Evolutionary conservation across 176 grass and related monocot species (phyloP), one percentile per base, ranked within the genome.

Genomic region (Hsuehochloa calcarea): DNA sequence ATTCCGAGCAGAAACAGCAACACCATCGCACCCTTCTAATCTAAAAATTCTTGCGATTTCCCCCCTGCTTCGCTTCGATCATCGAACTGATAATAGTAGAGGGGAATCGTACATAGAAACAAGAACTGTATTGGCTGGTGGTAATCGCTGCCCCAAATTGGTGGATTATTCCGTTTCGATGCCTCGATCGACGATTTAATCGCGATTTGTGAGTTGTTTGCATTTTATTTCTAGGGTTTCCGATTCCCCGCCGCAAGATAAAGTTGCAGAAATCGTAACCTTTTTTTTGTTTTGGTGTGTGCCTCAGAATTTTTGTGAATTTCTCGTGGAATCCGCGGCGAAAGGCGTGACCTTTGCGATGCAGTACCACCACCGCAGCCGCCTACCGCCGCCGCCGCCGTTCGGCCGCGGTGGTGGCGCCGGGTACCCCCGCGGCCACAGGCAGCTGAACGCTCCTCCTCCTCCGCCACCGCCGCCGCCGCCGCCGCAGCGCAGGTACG

Each of bases 301-400:
- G 20, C 88, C 83, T 34, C 77, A 81, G 81, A 89, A 70, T 86
- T 82, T 68, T 44, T 83, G 72, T 41, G 65, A 85, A 63, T 81
- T 90, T 29, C 27, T 82, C 55, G 65, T 82, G 44, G 88, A 86
- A 65, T 90, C 78, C 52, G 56, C 45, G 41, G 69, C 51, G 63
- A 50, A 70, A 85, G 52, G 82, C 37, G 78, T 77, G 68, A 31
- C 60, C 52, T 31, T 63, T 66, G 63, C 77, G 84, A 90, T 90
- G 88, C 88, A 90, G 84, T 82, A 82, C 72, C 74, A 90, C 72
- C 72, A 82, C 78, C 88, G 83, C 16, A 77, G 72, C 78, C 71
- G 84, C 46, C 65, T 46, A 23, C 74, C 74, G 34, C 74, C 74
- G 52, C 77, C 78, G 60, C 78, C 64, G 83, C 83, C 78, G 83